Conservation (phyloP, 75 land plant genomes). For the Cunninghamia lanceolata region DNA sequence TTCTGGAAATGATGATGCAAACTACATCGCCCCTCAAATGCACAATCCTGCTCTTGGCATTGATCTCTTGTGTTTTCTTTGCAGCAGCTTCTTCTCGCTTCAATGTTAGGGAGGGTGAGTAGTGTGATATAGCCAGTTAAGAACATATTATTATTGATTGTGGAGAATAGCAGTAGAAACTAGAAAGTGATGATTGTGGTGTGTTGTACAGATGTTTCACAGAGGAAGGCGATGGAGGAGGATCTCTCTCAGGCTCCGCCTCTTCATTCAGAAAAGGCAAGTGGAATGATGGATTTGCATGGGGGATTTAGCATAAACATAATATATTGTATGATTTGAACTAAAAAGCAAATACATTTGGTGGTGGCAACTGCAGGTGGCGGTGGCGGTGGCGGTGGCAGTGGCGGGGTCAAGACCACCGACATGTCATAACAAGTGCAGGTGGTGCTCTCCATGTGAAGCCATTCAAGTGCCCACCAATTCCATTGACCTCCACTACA, state of each 20-base stretch:
- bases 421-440: conserved; percentile 41
- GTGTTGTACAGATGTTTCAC: not conserved
- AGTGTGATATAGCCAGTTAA: not conserved
- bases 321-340: too few relatives aligned
- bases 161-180: not conserved
- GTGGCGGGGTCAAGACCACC: conserved; percentile 50
- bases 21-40: too few relatives aligned
- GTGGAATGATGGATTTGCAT: not conserved
- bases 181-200: not conserved
- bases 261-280: not conserved
- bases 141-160: not conserved
- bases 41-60: too few relatives aligned
- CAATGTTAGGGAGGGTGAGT: too few relatives aligned
- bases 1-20: too few relatives aligned
- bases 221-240: not conserved
- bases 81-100: too few relatives aligned
- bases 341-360: not conserved
- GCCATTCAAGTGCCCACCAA: conserved; percentile 44
- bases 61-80: too few relatives aligned
- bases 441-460: conserved; percentile 41
- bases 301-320: not conserved
- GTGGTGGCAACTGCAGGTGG: not conserved
- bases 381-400: not conserved
- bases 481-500: conserved; percentile 4
- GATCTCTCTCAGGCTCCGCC: not conserved